Evolutionary conservation across 192 early-diverging fungal genomes (phyloP).

Genomic region (Phycomyces nitens): DNA sequence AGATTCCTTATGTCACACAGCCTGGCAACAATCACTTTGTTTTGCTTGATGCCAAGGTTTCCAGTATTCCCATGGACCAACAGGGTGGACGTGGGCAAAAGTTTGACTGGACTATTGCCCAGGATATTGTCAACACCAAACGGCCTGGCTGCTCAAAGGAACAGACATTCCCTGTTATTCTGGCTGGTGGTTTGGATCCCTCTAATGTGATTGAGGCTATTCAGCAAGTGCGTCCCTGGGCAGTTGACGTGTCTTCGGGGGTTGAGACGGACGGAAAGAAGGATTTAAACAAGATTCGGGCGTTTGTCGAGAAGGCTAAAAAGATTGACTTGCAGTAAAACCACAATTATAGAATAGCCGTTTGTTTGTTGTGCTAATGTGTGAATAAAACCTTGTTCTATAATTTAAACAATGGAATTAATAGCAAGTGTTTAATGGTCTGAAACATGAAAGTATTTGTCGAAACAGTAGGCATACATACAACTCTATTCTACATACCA

Average conservation of each 20-base stretch:
- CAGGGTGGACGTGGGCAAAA: slow-evolving; percentile 76
- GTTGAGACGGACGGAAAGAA: slow-evolving; percentile 83
- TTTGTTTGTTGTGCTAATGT: background rate
- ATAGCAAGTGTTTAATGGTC: too few species aligned
- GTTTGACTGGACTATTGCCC: slow-evolving; percentile 87
- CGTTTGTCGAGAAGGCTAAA: slow-evolving; percentile 69
- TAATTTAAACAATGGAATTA: too few species aligned
- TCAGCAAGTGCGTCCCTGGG: slow-evolving; percentile 64
- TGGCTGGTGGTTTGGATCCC: slow-evolving; percentile 88
- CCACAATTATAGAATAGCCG: background rate
- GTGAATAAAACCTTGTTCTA: too few species aligned
- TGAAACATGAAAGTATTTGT: too few species aligned
- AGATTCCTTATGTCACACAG: slow-evolving; percentile 42
- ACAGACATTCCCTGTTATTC: slow-evolving; percentile 61
- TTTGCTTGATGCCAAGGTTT: slow-evolving; percentile 65
- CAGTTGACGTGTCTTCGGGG: slow-evolving; percentile 92
- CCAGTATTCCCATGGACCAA: slow-evolving; percentile 37
- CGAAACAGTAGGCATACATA: too few species aligned
- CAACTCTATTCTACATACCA: too few species aligned
- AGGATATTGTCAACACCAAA: slow-evolving; percentile 36
- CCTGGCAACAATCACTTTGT: slow-evolving; percentile 50
- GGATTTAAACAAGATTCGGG: slow-evolving; percentile 69
- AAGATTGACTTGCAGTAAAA: slow-evolving; percentile 1
- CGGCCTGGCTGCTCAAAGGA: background rate
- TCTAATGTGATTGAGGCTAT: slow-evolving; percentile 81